A percentile compares a stretch with the other conserved stretches of the same genome.
Conservation (phyloP, 225 moss, liverwort and hornwort genomes). For the Rhytidiadelphus loreus region DNA sequence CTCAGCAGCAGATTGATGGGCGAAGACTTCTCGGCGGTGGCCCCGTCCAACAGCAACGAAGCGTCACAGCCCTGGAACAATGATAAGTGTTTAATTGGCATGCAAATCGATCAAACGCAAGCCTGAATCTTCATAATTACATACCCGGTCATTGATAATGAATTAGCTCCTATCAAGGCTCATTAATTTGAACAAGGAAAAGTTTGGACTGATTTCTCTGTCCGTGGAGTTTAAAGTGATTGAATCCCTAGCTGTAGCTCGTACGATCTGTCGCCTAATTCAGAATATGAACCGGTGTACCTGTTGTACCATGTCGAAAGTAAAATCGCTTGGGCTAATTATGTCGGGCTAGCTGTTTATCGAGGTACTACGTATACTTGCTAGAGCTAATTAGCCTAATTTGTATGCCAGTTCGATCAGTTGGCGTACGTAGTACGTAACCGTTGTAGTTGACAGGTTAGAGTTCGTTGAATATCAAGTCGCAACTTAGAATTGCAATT, state of each 20-base stretch:
- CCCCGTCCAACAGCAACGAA: constrained; percentile 23
- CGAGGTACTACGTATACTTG: not conserved
- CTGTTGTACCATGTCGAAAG: not conserved
- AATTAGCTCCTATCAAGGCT: not conserved
- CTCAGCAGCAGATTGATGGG: not conserved
- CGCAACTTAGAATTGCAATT: not conserved
- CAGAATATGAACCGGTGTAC: not conserved
- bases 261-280: not conserved
- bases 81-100: not conserved
- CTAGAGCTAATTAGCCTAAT: not conserved
- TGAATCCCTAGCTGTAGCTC: not conserved
- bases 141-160: not conserved
- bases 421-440: too few species aligned
- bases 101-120: not conserved
- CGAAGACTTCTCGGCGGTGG: constrained; percentile 1
- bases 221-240: not conserved
- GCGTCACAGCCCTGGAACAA: constrained; percentile 30
- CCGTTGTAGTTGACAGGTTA: not conserved
- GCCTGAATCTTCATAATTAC: not conserved
- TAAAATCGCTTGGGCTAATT: not conserved
- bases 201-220: not conserved
- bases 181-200: not conserved
- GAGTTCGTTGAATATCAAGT: not conserved
- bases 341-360: not conserved
- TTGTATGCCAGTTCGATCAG: not conserved